Conservation (phyloP, 495 filamentous ascomycete genomes). For the Aspergillus hancockii region DNA sequence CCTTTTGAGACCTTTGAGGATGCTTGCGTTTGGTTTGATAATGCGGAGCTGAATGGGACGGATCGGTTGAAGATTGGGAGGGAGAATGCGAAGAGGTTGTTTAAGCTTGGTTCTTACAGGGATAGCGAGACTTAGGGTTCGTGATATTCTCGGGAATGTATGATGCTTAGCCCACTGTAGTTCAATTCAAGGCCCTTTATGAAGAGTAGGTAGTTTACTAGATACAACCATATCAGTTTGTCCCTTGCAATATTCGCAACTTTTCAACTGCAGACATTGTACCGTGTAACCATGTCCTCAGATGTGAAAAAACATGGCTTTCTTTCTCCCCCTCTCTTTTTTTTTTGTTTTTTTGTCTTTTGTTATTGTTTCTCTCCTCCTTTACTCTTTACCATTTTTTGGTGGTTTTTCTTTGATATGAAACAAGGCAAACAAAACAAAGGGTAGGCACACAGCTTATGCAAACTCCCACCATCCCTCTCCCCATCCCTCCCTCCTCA, state of each 20-base stretch:
- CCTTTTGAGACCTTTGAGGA: slow-evolving; percentile 54
- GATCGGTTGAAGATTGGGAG: slow-evolving; percentile 53
- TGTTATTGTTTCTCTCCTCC: not conserved
- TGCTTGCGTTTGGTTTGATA: slow-evolving; percentile 57
- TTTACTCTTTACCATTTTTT: slow-evolving; percentile 7
- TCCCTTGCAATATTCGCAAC: too few species aligned
- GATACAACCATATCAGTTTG: too few species aligned
- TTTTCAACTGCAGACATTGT: too few species aligned
- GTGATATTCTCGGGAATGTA: not conserved
- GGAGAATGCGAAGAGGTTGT: slow-evolving; percentile 56
- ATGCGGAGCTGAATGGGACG: slow-evolving; percentile 40
- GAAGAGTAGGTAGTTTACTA: too few species aligned
- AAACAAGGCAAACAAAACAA: not conserved
- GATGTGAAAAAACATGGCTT: not conserved
- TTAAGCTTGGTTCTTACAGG: slow-evolving; percentile 46
- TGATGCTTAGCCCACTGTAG: not conserved
- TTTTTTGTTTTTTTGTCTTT: slow-evolving; percentile 5
- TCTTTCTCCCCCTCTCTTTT: not conserved
- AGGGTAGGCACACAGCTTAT: not conserved
- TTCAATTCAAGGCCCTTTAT: too few species aligned
- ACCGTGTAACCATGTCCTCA: too few species aligned
- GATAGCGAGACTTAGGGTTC: slow-evolving; percentile 34
- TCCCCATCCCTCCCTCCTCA: not conserved
- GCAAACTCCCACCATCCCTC: too few species aligned
- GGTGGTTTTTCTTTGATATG: not conserved